Percentiles rank a stretch among this genome's conserved stretches.
These are phyloP conservation scores for Aureobasidium sp. DNA, from an alignment of 2,329 filamentous ascomycete species.

Conservation along the genomic window DNA sequence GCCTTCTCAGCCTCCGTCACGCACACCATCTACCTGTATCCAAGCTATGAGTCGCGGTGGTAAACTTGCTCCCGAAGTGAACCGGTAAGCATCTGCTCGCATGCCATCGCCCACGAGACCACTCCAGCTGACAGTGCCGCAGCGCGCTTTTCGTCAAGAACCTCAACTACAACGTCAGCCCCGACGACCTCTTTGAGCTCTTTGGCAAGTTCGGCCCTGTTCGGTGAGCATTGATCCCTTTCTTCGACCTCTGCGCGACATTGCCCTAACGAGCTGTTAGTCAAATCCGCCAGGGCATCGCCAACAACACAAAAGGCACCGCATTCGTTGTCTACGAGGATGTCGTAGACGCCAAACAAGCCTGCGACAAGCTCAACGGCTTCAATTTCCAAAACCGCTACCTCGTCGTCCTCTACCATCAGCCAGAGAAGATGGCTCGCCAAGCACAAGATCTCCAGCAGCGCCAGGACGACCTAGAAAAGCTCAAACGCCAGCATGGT, in stretches of 20 bases:
- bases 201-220: slow-evolving; percentile 97
- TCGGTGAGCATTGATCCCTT: slow-evolving; percentile 53
- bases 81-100: slow-evolving; percentile 59
- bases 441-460: slow-evolving; percentile 90
- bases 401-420: slow-evolving; percentile 78
- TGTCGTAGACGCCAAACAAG: slow-evolving; percentile 96
- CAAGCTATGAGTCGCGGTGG: slow-evolving; percentile 89
- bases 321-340: slow-evolving; percentile 99
- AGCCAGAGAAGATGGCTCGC: slow-evolving; percentile 70
- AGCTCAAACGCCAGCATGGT: slow-evolving; percentile 93
- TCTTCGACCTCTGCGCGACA: slow-evolving; percentile 11
- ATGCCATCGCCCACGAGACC: neutral
- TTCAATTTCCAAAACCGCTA: slow-evolving; percentile 99
- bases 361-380: slow-evolving; percentile 98
- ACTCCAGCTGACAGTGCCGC: slow-evolving; percentile 25
- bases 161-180: slow-evolving; percentile 98
- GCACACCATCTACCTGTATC: slow-evolving; percentile 16
- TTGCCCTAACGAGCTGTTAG: slow-evolving; percentile 37
- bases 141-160: slow-evolving; percentile 99
- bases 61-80: slow-evolving; percentile 99
- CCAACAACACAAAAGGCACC: slow-evolving; percentile 94
- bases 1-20: slow-evolving; percentile 1
- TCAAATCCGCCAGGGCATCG: slow-evolving; percentile 97
- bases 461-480: slow-evolving; percentile 94
- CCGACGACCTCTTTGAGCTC: slow-evolving; percentile 95